Conservation (phyloP, 1,284 basidiomycete species). For the Athelia sp. region DNA sequence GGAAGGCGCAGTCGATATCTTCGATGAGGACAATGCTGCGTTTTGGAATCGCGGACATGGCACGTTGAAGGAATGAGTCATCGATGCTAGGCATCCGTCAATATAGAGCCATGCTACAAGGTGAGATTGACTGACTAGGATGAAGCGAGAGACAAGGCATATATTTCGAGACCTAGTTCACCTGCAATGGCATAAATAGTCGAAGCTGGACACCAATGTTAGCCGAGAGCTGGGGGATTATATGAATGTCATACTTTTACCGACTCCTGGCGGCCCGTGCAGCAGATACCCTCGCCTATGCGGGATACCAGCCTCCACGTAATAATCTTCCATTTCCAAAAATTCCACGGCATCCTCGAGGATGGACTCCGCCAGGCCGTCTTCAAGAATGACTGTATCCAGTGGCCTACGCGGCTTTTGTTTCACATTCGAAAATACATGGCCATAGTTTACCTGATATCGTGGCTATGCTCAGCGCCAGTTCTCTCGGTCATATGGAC, state of each 20-base stretch:
- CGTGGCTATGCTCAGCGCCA: background rate
- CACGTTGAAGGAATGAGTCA: conserved; percentile 38
- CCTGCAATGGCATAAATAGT: conserved; percentile 58
- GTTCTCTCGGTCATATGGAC: background rate
- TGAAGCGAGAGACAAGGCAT: conserved; percentile 47
- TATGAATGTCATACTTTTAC: conserved; percentile 35
- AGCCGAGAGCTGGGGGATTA: background rate
- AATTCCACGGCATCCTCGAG: conserved; percentile 48
- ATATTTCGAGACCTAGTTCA: conserved; percentile 55
- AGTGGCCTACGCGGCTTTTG: conserved; percentile 41
- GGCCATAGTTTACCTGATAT: background rate
- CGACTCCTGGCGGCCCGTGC: conserved; percentile 49
- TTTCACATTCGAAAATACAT: conserved; percentile 41
- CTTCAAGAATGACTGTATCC: conserved; percentile 44
- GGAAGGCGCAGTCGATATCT: conserved; percentile 54
- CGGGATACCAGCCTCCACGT: conserved; percentile 47
- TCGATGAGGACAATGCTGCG: conserved; percentile 47
- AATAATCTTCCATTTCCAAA: conserved; percentile 46
- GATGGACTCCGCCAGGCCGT: conserved; percentile 39
- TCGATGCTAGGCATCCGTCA: conserved; percentile 34
- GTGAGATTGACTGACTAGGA: conserved; percentile 30
- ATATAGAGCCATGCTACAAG: background rate
- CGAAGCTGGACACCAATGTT: conserved; percentile 28
- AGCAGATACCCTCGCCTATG: conserved; percentile 51
- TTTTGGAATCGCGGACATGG: conserved; percentile 41